These are phyloP conservation scores for Neopestalotiopsis clavispora DNA, from an alignment of 2,329 filamentous ascomycete species.

Conservation along the genomic window DNA sequence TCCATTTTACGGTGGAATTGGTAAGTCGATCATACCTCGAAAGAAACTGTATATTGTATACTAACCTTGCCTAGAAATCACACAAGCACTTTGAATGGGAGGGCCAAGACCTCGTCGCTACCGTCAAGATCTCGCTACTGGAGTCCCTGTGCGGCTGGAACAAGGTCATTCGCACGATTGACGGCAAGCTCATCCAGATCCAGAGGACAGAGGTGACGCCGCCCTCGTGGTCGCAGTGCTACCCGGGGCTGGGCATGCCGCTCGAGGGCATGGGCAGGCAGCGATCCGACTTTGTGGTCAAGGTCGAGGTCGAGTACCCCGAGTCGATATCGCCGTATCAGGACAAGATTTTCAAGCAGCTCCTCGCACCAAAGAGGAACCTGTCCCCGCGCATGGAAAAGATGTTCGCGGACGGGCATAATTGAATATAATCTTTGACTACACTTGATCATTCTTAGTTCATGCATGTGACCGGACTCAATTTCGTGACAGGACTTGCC, in stretches of 20 bases:
- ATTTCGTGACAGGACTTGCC: no score
- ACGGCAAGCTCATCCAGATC: neutral
- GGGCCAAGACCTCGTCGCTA: neutral
- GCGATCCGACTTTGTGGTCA: neutral
- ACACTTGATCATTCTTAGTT: no score
- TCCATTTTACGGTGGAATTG: constrained; percentile 9
- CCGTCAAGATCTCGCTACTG: neutral
- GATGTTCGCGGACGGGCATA: neutral
- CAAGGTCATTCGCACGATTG: neutral
- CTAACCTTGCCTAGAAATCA: neutral
- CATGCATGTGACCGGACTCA: no score
- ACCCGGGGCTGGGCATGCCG: constrained; percentile 3
- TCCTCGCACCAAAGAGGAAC: neutral
- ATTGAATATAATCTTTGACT: neutral
- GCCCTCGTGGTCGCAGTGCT: neutral
- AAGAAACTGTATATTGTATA: neutral
- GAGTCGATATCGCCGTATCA: neutral
- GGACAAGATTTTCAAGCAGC: constrained; percentile 6
- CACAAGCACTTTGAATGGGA: neutral
- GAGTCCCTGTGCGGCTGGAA: constrained; percentile 11
- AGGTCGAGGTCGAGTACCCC: constrained; percentile 9
- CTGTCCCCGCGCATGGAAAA: neutral
- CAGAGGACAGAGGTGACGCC: constrained; percentile 6
- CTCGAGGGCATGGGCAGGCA: no score
- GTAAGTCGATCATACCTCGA: neutral